Conservation (phyloP, 73 alveolate species). For the Paramecium caudatum region DNA sequence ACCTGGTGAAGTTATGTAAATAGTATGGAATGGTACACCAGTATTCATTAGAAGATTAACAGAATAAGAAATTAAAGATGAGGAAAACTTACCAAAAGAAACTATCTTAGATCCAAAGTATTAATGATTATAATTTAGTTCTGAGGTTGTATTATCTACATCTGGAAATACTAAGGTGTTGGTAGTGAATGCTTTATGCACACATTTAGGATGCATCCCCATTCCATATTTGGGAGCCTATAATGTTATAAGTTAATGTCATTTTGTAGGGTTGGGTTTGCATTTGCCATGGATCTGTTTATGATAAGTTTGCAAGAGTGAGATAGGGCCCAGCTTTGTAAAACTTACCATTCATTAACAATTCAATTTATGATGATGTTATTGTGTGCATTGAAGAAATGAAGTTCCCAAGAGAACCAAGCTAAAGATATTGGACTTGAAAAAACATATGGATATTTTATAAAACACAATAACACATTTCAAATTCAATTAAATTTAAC, state of each 20-base stretch:
- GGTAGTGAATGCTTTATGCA: constrained; percentile 94
- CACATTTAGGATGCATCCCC: constrained; percentile 96
- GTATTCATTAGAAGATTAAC: constrained; percentile 94
- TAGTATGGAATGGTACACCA: constrained; percentile 95
- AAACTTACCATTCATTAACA: constrained; percentile 89
- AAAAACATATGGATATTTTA: too few species aligned
- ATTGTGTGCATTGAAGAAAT: constrained; percentile 90
- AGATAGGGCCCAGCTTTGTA: constrained; percentile 94
- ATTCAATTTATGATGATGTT: constrained; percentile 87
- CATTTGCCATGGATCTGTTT: constrained; percentile 96
- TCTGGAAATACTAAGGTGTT: constrained; percentile 91
- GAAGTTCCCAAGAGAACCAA: constrained; percentile 92
- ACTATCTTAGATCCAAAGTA: constrained; percentile 84
- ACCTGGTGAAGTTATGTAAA: constrained; percentile 96
- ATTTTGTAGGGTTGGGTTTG: constrained; percentile 88
- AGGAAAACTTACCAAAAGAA: constrained; percentile 82
- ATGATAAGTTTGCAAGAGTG: constrained; percentile 94
- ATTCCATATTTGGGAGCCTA: constrained; percentile 95
- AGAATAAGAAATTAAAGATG: constrained; percentile 84
- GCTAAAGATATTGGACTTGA: constrained; percentile 79
- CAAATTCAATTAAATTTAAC: too few species aligned
- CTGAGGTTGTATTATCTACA: constrained; percentile 85
- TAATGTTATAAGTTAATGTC: constrained; percentile 30
- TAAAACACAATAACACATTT: too few species aligned
- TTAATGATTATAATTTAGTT: background rate